These are phyloP conservation scores for Leccinellum albellum DNA, from an alignment of 768 basidiomycete species.

Conservation along the genomic window DNA sequence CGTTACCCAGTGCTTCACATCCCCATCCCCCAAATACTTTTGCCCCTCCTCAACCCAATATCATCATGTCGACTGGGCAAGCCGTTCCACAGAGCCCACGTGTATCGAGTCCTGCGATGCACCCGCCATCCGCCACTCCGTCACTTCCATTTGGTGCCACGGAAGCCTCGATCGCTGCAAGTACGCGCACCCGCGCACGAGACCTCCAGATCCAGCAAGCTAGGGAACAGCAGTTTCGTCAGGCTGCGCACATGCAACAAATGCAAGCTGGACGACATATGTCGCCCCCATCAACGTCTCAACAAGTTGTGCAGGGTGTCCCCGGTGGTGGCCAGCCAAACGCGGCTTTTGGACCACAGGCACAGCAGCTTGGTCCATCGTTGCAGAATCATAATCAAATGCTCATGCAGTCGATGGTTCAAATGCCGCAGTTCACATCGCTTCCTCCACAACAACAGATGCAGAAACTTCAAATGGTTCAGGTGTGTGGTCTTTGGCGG, in stretches of 20 bases:
- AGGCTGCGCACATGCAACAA: conserved; percentile 33
- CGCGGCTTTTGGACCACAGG: conserved; percentile 26
- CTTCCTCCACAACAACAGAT: conserved; percentile 54
- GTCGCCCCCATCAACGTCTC: conserved; percentile 36
- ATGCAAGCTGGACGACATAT: conserved; percentile 38
- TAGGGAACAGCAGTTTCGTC: conserved; percentile 33
- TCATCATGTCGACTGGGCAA: conserved; percentile 13
- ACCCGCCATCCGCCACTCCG: conserved; percentile 24
- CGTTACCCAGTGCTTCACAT: conserved; percentile 15
- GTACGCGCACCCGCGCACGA: conserved; percentile 31
- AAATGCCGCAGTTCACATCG: conserved; percentile 50
- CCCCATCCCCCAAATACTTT: conserved; percentile 22
- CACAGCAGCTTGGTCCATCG: conserved; percentile 45
- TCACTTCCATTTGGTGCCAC: conserved; percentile 30
- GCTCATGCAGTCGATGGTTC: conserved; percentile 52
- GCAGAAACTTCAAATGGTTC: conserved; percentile 51
- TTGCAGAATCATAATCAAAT: conserved; percentile 56
- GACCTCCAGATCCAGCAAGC: conserved; percentile 36
- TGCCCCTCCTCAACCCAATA: conserved; percentile 10
- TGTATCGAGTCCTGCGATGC: conserved; percentile 32
- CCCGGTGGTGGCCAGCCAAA: conserved; percentile 17
- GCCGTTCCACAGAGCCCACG: conserved; percentile 30
- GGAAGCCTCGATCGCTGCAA: conserved; percentile 35
- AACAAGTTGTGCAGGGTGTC: conserved; percentile 18
- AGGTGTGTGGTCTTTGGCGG: conserved; percentile 36